Percentiles rank a stretch among this genome's conserved stretches.
Conservation (phyloP, 2,329 filamentous ascomycete genomes). For the Juglanconis juglandina region DNA sequence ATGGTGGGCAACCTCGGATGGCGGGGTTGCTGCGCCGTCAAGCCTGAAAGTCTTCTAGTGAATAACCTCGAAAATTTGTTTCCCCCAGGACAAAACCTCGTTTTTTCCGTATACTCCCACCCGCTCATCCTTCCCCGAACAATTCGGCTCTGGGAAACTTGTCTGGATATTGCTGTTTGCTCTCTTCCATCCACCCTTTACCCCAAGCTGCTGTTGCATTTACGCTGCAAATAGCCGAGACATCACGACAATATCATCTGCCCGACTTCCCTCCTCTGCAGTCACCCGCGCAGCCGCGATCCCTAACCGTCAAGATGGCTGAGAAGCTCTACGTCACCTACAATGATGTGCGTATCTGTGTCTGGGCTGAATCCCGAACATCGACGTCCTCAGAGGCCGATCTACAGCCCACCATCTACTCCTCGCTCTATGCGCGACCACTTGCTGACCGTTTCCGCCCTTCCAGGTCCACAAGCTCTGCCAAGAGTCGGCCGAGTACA, state of each 20-base stretch:
- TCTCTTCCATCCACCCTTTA: background rate
- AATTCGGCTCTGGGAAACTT: background rate
- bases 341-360: conserved; percentile 67
- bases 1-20: background rate
- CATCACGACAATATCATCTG: background rate
- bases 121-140: background rate
- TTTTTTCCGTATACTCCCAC: background rate
- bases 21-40: background rate
- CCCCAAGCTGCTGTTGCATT: background rate
- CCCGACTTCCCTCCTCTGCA: conserved; percentile 4
- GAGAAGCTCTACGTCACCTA: conserved; percentile 89
- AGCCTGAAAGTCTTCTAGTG: background rate
- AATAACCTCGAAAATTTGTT: background rate
- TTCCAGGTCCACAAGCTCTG: conserved; percentile 92
- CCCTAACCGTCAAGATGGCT: conserved; percentile 58
- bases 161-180: background rate
- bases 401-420: background rate
- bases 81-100: background rate
- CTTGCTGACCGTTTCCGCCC: conserved; percentile 10
- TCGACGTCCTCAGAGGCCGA: background rate
- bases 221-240: conserved; percentile 13
- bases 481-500: conserved; percentile 75
- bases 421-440: background rate
- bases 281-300: background rate
- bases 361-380: too few species aligned